These are phyloP conservation scores for Cyclotella sp. DNA, from an alignment of 108 stramenopile species.

Conservation along the genomic window DNA sequence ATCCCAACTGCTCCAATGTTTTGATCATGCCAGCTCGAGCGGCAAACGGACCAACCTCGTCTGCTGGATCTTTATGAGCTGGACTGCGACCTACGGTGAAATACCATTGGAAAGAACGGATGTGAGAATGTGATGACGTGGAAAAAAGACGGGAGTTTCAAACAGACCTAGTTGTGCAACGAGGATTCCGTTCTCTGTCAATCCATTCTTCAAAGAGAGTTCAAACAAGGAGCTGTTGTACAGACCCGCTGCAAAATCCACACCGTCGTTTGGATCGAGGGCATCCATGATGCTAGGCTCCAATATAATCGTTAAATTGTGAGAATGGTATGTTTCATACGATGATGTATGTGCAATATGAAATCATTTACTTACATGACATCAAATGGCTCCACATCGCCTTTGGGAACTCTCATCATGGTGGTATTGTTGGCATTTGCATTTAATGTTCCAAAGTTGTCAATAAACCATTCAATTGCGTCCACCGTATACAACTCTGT, in stretches of 20 bases:
- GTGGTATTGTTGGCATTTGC: neutral
- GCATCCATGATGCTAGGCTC: constrained; percentile 50
- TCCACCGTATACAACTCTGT: constrained; percentile 49
- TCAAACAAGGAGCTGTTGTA: constrained; percentile 33
- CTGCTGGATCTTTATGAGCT: constrained; percentile 3
- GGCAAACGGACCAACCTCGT: constrained; percentile 4
- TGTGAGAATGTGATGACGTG: neutral
- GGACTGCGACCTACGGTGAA: constrained; percentile 6
- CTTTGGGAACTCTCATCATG: neutral
- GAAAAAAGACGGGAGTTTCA: neutral
- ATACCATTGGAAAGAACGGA: neutral
- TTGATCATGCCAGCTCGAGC: constrained; percentile 8
- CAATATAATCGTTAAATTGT: too few relatives aligned
- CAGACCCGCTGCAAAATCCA: constrained; percentile 32
- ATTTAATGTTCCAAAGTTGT: constrained; percentile 28
- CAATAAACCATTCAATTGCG: constrained; percentile 67
- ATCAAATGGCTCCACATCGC: constrained; percentile 21
- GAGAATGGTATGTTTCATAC: neutral
- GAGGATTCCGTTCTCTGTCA: constrained; percentile 39
- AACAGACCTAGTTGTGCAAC: constrained; percentile 14
- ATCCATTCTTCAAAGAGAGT: constrained; percentile 21
- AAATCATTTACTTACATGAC: constrained; percentile 24
- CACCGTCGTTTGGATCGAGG: constrained; percentile 36
- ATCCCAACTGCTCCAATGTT: constrained; percentile 29
- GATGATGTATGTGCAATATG: neutral